These are phyloP conservation scores for Forsythia viridissima DNA, from an alignment of 257 asterid species.

Conservation along the genomic window DNA sequence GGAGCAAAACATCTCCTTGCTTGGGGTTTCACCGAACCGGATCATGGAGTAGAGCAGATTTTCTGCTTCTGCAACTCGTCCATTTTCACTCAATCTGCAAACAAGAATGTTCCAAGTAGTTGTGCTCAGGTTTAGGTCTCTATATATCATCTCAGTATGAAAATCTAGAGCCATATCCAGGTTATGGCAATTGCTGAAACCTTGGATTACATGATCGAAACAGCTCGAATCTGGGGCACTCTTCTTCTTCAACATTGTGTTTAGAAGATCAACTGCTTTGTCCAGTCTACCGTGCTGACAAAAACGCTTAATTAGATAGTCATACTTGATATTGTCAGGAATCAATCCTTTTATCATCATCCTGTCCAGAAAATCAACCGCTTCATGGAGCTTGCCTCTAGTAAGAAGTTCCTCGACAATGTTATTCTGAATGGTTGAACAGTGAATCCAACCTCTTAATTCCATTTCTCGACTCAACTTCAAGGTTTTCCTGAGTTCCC, in stretches of 20 bases:
- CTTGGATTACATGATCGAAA: slow-evolving; percentile 56
- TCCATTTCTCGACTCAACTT: slow-evolving; percentile 71
- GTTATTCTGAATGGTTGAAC: slow-evolving; percentile 49
- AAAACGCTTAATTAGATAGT: slow-evolving; percentile 55
- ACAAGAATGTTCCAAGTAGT: slow-evolving; percentile 55
- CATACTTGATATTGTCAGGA: slow-evolving; percentile 48
- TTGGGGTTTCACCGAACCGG: slow-evolving; percentile 62
- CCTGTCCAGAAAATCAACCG: slow-evolving; percentile 52
- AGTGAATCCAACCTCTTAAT: slow-evolving; percentile 57
- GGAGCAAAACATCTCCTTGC: slow-evolving; percentile 49
- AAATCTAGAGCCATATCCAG: slow-evolving; percentile 62
- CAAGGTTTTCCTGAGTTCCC: slow-evolving; percentile 49
- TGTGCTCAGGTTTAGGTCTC: slow-evolving; percentile 50
- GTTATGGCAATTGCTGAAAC: slow-evolving; percentile 36
- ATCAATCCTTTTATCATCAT: slow-evolving; percentile 41
- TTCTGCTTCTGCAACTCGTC: slow-evolving; percentile 61
- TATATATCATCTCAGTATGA: slow-evolving; percentile 68
- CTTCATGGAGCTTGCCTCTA: slow-evolving; percentile 44
- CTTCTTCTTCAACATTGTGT: slow-evolving; percentile 60
- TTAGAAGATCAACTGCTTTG: slow-evolving; percentile 62
- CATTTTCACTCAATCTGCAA: slow-evolving; percentile 36
- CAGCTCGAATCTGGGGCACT: slow-evolving; percentile 52
- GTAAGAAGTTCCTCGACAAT: slow-evolving; percentile 49
- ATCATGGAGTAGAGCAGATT: slow-evolving; percentile 53
- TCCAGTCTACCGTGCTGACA: slow-evolving; percentile 51